phyloP scores from a whole-genome alignment of 768 basidiomycete genomes.

The Lactifluus piperatus region DNA sequence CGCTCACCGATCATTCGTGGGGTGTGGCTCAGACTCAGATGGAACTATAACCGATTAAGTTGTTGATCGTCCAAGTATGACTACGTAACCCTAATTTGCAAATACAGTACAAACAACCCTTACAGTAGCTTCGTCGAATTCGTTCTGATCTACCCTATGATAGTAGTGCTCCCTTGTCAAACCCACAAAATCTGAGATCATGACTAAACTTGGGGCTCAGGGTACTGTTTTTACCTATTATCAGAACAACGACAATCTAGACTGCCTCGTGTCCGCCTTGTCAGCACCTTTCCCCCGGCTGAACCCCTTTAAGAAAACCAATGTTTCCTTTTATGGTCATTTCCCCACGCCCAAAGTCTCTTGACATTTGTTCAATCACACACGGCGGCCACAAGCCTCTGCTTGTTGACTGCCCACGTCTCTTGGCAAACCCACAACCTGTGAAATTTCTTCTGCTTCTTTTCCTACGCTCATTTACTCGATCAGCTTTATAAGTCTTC shows the following conservation, averaged over 20 bases:
- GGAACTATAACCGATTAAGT: neutral
- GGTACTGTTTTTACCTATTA: neutral
- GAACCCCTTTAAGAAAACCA: constrained; percentile 1
- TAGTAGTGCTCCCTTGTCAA: neutral
- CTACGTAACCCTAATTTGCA: too few species aligned
- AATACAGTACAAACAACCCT: too few species aligned
- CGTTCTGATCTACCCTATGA: neutral
- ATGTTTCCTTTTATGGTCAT: constrained; percentile 9
- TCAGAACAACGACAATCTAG: neutral
- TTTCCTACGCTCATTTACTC: neutral
- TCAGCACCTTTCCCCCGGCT: neutral
- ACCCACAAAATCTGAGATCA: neutral
- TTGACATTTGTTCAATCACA: neutral
- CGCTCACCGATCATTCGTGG: neutral
- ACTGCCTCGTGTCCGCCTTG: neutral
- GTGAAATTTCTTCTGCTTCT: neutral
- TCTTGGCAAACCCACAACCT: neutral
- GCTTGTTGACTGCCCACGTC: neutral
- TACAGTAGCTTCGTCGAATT: neutral
- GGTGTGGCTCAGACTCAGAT: neutral
- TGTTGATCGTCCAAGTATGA: neutral
- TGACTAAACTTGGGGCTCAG: neutral
- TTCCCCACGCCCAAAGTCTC: neutral
- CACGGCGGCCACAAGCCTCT: neutral
- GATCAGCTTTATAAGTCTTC: neutral